A percentile compares a stretch with the other conserved stretches of the same genome.
These are phyloP conservation scores for Calvatia gigantea DNA, from an alignment of 768 basidiomycete species.

Conservation along the genomic window DNA sequence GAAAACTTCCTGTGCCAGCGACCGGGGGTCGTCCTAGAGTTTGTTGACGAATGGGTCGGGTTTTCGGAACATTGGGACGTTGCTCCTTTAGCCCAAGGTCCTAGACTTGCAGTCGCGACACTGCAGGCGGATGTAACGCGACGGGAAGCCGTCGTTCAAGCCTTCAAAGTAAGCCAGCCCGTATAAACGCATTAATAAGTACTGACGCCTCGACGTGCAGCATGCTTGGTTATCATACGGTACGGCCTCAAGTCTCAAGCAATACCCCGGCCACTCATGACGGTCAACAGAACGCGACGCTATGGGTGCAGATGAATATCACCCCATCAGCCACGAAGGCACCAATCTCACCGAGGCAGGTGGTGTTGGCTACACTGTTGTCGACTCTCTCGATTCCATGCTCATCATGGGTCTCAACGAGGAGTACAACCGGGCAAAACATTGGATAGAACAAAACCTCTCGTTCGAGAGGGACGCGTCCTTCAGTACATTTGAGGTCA, in stretches of 20 bases:
- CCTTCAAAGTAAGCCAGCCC: constrained; percentile 63
- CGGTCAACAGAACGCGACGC: constrained; percentile 69
- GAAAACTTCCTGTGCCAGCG: constrained; percentile 12
- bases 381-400: constrained; percentile 86
- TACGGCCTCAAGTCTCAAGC: constrained; percentile 24
- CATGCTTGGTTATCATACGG: constrained; percentile 87
- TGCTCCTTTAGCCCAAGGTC: constrained; percentile 18
- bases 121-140: constrained; percentile 54
- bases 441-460: constrained; percentile 71
- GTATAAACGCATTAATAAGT: not conserved
- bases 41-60: constrained; percentile 36
- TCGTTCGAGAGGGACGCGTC: constrained; percentile 73
- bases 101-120: constrained; percentile 11
- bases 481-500: constrained; percentile 90
- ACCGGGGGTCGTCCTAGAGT: constrained; percentile 16
- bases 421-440: constrained; percentile 73
- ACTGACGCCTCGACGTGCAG: constrained; percentile 32
- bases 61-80: constrained; percentile 36
- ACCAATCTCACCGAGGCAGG: constrained; percentile 76
- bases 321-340: constrained; percentile 73
- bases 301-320: constrained; percentile 91
- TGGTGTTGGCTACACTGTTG: constrained; percentile 85
- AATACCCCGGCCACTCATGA: not conserved
- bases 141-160: constrained; percentile 68
- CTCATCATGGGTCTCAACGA: constrained; percentile 78